Evolutionary conservation across 129 eudicot genomes (phyloP).

Genomic region (sunflower (Helianthus annuus)): DNA sequence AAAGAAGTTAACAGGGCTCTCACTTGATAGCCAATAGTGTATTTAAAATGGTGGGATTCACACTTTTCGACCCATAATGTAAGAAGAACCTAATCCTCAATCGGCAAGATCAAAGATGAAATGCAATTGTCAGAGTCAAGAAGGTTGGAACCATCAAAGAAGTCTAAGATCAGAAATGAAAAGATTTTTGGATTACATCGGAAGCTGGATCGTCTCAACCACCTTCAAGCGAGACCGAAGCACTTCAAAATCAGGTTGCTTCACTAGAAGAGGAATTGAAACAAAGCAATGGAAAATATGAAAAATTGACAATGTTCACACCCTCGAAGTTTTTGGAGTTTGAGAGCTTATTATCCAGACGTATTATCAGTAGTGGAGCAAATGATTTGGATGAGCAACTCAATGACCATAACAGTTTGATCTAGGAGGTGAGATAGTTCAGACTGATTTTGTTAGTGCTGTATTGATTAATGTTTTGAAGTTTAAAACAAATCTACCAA

Average conservation of each 20-base stretch:
- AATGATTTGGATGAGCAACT: not conserved
- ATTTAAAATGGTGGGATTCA: too few relatives aligned
- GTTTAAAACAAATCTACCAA: not conserved
- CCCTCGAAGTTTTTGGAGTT: not conserved
- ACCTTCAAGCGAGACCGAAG: not conserved
- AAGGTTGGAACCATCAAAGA: not conserved
- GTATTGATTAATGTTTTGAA: not conserved
- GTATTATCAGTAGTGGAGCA: not conserved
- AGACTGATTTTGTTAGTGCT: not conserved
- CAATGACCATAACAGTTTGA: not conserved
- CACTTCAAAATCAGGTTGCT: not conserved
- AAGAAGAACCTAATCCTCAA: not conserved
- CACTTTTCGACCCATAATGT: too few relatives aligned
- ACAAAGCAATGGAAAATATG: not conserved
- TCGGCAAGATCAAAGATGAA: not conserved
- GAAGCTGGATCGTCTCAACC: not conserved
- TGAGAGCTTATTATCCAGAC: not conserved
- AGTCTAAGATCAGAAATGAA: not conserved
- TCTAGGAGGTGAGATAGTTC: not conserved
- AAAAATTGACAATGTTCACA: not conserved
- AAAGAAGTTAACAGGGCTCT: too few relatives aligned
- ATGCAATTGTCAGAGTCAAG: not conserved
- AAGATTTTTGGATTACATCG: not conserved
- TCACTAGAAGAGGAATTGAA: not conserved
- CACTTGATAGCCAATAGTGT: too few relatives aligned